phyloP scores from a whole-genome alignment of 306 rosid genomes.

The Argentina anserina region DNA sequence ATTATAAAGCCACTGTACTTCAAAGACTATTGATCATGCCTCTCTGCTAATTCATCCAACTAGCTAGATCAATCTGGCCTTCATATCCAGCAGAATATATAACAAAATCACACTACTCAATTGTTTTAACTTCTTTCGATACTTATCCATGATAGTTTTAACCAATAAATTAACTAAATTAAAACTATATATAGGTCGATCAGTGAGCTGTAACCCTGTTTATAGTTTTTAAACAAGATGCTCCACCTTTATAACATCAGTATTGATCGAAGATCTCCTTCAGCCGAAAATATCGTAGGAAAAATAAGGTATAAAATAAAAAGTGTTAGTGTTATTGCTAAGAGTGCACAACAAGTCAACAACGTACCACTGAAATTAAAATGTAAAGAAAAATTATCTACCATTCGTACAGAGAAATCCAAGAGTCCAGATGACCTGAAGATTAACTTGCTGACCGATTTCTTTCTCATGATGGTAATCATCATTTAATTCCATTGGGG shows the following conservation, averaged over 20 bases:
- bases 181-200: not conserved
- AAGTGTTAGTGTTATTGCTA: no score
- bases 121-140: no score
- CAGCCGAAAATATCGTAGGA: no score
- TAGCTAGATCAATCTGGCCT: not conserved
- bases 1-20: not conserved
- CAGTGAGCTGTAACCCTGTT: no score
- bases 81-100: not conserved
- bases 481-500: not conserved
- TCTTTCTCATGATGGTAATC: not conserved
- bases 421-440: not conserved
- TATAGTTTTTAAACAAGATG: no score
- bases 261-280: no score
- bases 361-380: no score
- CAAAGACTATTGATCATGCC: not conserved
- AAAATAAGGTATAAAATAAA: no score
- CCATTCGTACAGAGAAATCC: not conserved
- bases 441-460: not conserved
- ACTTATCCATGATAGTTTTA: not conserved
- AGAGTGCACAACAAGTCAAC: no score
- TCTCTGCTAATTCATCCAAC: not conserved
- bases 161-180: not conserved
- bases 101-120: not conserved
- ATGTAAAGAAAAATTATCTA: not conserved
- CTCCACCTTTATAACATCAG: no score